These are phyloP conservation scores for Talaromyces sp. DNA, from an alignment of 2,329 filamentous ascomycete species.

Conservation along the genomic window DNA sequence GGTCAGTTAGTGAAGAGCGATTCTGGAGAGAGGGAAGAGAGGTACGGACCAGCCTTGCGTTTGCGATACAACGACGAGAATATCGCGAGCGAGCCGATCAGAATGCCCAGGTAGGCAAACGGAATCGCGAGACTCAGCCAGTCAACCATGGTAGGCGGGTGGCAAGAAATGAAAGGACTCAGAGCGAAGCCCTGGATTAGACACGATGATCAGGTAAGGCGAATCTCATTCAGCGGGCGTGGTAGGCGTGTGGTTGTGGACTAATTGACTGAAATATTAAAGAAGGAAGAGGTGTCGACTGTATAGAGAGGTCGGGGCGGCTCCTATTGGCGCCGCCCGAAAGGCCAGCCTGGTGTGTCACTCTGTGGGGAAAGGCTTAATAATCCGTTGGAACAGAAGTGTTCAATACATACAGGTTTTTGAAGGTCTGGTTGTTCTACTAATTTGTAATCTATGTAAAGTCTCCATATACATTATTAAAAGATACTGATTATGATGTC, in stretches of 20 bases:
- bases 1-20: conserved; percentile 11
- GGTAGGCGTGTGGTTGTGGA: not conserved
- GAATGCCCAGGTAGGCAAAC: conserved; percentile 80
- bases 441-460: too few species aligned
- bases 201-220: not conserved
- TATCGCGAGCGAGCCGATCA: conserved; percentile 80
- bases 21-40: not conserved
- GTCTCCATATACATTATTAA: too few species aligned
- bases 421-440: too few species aligned
- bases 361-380: too few species aligned
- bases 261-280: not conserved
- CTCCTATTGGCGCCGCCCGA: conserved; percentile 8
- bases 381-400: too few species aligned
- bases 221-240: not conserved
- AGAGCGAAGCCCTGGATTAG: not conserved
- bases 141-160: conserved; percentile 49
- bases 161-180: not conserved
- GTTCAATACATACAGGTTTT: too few species aligned
- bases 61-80: conserved; percentile 93
- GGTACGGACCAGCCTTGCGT: conserved; percentile 68
- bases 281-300: not conserved
- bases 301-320: not conserved
- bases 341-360: conserved; percentile 27
- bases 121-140: conserved; percentile 83
- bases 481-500: too few species aligned